Conservation (phyloP, 371 early-diverging fungal species). For the Mucor piriformis region DNA sequence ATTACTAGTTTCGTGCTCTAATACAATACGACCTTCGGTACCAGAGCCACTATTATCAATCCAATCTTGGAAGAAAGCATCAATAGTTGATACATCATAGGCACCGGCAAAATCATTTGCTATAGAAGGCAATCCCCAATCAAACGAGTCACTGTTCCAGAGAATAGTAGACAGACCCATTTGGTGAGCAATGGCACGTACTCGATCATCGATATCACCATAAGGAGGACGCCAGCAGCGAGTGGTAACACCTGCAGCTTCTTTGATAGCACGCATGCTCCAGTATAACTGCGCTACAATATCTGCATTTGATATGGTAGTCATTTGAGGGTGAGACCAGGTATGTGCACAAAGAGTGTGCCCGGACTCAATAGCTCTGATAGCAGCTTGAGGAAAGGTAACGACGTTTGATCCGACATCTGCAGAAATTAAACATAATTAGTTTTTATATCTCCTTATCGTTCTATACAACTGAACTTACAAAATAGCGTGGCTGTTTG, state of each 20-base stretch:
- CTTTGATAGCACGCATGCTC: slow-evolving; percentile 52
- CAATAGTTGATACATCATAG: slow-evolving; percentile 23
- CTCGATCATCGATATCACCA: slow-evolving; percentile 55
- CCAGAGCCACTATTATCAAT: slow-evolving; percentile 33
- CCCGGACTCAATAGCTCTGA: slow-evolving; percentile 39
- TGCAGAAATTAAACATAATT: background rate
- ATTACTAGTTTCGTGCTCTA: slow-evolving; percentile 56
- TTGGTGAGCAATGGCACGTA: slow-evolving; percentile 50
- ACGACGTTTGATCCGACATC: slow-evolving; percentile 52
- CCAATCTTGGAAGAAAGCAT: slow-evolving; percentile 47
- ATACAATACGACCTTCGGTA: slow-evolving; percentile 47
- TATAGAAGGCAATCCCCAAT: slow-evolving; percentile 40
- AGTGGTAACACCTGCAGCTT: slow-evolving; percentile 52
- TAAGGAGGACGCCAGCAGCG: slow-evolving; percentile 58
- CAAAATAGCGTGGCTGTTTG: slow-evolving; percentile 35
- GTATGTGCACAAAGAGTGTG: slow-evolving; percentile 56
- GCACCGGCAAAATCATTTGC: slow-evolving; percentile 28
- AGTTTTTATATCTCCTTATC: background rate
- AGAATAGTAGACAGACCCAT: slow-evolving; percentile 48
- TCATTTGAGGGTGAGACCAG: slow-evolving; percentile 55
- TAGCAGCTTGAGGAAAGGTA: slow-evolving; percentile 42
- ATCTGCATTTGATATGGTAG: slow-evolving; percentile 40
- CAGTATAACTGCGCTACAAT: slow-evolving; percentile 53
- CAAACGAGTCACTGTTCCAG: slow-evolving; percentile 49
- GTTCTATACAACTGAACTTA: slow-evolving; percentile 14